phyloP scores from a whole-genome alignment of 192 early-diverging fungal species.

The Backusella circina region DNA sequence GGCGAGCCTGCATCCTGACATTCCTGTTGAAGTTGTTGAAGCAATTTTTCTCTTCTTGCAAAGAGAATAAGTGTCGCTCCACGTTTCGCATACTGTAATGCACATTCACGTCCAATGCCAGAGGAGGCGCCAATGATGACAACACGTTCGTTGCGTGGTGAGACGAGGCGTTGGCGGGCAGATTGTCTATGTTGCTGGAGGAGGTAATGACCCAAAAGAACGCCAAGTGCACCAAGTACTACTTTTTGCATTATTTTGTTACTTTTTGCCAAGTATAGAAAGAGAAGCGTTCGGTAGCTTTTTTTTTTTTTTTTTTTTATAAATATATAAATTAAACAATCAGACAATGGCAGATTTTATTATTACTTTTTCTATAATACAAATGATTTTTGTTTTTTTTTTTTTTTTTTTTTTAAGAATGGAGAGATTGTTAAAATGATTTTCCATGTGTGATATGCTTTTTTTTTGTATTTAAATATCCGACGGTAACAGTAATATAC shows the following conservation, averaged over 20 bases:
- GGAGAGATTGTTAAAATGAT: too few relatives aligned
- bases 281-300: not conserved
- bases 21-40: slow-evolving; percentile 44
- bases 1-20: slow-evolving; percentile 32
- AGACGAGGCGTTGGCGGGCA: slow-evolving; percentile 3
- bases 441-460: too few relatives aligned
- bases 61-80: slow-evolving; percentile 62
- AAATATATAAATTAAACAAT: not conserved
- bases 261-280: not conserved
- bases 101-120: slow-evolving; percentile 70
- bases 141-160: slow-evolving; percentile 38
- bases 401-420: too few relatives aligned
- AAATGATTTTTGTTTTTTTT: not conserved
- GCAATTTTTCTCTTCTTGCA: slow-evolving; percentile 53
- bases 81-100: slow-evolving; percentile 61
- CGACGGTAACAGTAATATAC: too few relatives aligned
- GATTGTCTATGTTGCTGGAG: not conserved
- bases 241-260: not conserved
- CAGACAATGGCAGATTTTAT: not conserved
- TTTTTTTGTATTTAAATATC: too few relatives aligned
- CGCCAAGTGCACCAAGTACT: not conserved
- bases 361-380: not conserved
- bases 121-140: slow-evolving; percentile 77
- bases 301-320: not conserved
- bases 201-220: not conserved